Base-by-base conservation (phyloP, 495 filamentous ascomycete species). In the Usnea hakonensis region DNA sequence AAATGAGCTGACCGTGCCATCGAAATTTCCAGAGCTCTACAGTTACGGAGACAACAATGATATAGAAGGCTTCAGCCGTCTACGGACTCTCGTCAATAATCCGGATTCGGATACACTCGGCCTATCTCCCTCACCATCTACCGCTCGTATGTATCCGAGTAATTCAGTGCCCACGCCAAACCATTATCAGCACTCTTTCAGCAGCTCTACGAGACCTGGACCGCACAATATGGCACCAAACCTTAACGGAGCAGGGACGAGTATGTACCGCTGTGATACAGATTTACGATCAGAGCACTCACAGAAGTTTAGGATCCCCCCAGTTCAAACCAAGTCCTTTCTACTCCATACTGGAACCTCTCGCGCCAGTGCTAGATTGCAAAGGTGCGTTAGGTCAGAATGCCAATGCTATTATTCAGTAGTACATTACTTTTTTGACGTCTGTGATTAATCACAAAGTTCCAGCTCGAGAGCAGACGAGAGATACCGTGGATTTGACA, bases 311-410 rank as follows among this genome's bases (percentile, higher is more conserved):
- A 79, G 77, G 72, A 50, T 70, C 67, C 40, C 67, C 79, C 19
- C 63, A 57, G 36, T 95, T 90, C 73, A 93, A 90, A 68, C 76
- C 85, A 9, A 92, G 87, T 60, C 90, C 90, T 3, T 95, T 93
- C 69, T 94, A 87, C 67, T 81, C 78, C 0, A 75, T 90, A 36
- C 53, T 85, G 33, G 71, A 80, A 50, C 78, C 81, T 60, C 73
- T 95, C 2, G 85, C 87, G 10, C 72, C 78, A n/a, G 74, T 84
- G 5, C 75, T 79, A 38, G 79, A 83, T 58, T 91, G 86, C 62
- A 86, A 89, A 71, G 78, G 90, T 91, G 78, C 69, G 83, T 63
- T 59, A 30, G 43, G 38, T 13, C 57, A 30, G 50, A 48, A 8
- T n/a, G 14, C 36, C 40, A n/a, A 28, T 55, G 19, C 19, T 19